Conservation (phyloP, 1,284 basidiomycete species). For the Termitomyces sp. region DNA sequence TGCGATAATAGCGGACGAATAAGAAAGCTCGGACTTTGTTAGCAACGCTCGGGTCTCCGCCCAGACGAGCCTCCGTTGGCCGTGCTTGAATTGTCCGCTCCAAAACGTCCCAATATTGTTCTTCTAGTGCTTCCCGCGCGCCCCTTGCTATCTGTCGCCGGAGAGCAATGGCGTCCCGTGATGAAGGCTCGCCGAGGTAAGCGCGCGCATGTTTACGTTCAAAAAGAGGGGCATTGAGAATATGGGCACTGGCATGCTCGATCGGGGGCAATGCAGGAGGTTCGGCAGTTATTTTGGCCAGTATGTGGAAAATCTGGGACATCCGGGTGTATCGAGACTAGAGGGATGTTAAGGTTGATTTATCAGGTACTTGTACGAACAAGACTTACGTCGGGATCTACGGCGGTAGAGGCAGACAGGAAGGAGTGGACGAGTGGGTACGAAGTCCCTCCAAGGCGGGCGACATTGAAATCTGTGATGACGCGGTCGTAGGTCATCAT, state of each 20-base stretch:
- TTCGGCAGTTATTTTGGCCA: constrained; percentile 66
- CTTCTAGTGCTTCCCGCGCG: constrained; percentile 71
- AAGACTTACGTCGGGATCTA: constrained; percentile 50
- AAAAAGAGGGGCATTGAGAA: constrained; percentile 68
- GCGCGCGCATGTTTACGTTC: constrained; percentile 69
- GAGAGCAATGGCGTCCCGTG: constrained; percentile 58
- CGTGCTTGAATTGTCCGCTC: constrained; percentile 82
- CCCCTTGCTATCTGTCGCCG: constrained; percentile 70
- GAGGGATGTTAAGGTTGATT: not conserved
- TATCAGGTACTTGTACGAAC: not conserved
- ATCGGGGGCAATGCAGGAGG: constrained; percentile 64
- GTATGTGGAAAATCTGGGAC: constrained; percentile 65
- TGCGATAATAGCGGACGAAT: constrained; percentile 73
- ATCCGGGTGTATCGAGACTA: constrained; percentile 52
- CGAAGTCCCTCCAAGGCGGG: constrained; percentile 65
- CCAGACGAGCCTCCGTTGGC: constrained; percentile 83
- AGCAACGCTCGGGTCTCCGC: constrained; percentile 85
- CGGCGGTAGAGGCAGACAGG: constrained; percentile 54
- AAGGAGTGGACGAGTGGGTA: constrained; percentile 73
- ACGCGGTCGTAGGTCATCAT: constrained; percentile 94
- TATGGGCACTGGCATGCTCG: constrained; percentile 72
- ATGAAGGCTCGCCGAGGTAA: constrained; percentile 67
- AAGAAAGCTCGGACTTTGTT: constrained; percentile 90
- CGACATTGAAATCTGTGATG: constrained; percentile 68
- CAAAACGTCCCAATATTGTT: constrained; percentile 83